Evolutionary conservation across 371 early-diverging fungal genomes (phyloP), one percentile per base, ranked within the genome.

Genomic region (Mucor velutinosus): DNA sequence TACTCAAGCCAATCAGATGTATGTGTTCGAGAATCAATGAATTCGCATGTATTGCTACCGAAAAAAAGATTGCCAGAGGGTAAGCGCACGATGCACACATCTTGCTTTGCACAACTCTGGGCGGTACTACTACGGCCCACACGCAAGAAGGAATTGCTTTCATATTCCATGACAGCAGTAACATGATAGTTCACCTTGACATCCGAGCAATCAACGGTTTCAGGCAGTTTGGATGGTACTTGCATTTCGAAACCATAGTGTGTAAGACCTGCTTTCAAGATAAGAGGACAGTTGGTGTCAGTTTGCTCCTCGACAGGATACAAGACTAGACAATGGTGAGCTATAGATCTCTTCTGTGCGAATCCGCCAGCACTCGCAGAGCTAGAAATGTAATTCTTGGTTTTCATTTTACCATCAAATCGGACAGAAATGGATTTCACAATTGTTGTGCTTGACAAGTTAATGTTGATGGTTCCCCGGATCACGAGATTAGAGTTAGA

Each of bases 191-290:
- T 32, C 0, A 70, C 70, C 35, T 61, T 64, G 43, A 70, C 35
- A 30, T 70, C 70, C 3, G 60, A 55, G 12, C 70, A 70, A 10
- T 70, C 65, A 17, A 70, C 47, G 0, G 65, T 33, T 35, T 70
- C 70, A 14, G 70, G 70, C 21, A 70, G 37, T 6, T 51, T 58
- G 4, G 70, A 70, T 53, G 70, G 65, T 7, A 70, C 21, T 35
- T 65, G 65, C 70, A 70, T 70, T 17, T 70, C 70, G 30, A 70
- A 70, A 4, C 65, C 49, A 45, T 55, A 70, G 10, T 64, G 70
- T 7, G 70, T 70, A 17, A 60, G 21, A 1, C 70, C 70, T 2
- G 65, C 19, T 1, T 55, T 64, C 23, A 70, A n/a, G 15, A 70
- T 33, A 27, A 64, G 41, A 23, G 69, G 60, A 25, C 56, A 55